phyloP scores from a whole-genome alignment of 768 basidiomycete species.

The Collybia sordida region DNA sequence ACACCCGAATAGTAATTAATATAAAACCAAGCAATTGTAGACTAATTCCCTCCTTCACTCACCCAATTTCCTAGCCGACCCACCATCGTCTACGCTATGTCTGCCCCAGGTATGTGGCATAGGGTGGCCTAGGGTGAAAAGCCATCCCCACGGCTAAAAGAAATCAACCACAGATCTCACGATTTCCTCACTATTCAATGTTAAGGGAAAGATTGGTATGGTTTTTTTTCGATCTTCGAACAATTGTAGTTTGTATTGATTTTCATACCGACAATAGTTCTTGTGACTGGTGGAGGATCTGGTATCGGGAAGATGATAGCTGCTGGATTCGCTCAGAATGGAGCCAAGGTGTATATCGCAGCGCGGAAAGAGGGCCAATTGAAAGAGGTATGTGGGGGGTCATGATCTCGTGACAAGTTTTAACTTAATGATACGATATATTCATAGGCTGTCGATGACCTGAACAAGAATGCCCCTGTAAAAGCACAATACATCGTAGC shows the following conservation, averaged over 20 bases:
- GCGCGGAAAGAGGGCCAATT: constrained; percentile 79
- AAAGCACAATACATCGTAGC: constrained; percentile 73
- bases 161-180: constrained; percentile 43
- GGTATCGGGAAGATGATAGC: constrained; percentile 89
- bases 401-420: constrained; percentile 1
- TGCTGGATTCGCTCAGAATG: constrained; percentile 78
- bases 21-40: not conserved
- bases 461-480: constrained; percentile 61
- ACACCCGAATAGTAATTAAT: constrained; percentile 9
- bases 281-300: constrained; percentile 82
- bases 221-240: not conserved
- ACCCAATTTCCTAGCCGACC: not conserved
- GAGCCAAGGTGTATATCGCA: constrained; percentile 88
- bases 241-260: not conserved
- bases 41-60: constrained; percentile 2
- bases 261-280: constrained; percentile 39
- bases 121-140: not conserved
- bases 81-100: constrained; percentile 11
- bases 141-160: not conserved
- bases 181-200: constrained; percentile 56
- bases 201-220: constrained; percentile 69
- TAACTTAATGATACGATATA: not conserved
- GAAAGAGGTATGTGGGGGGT: constrained; percentile 53
- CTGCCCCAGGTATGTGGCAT: constrained; percentile 15
- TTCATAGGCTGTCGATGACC: constrained; percentile 48